A percentile compares a stretch with the other conserved stretches of the same genome.
Evolutionary conservation across 1,139 yeast species (phyloP).

Genomic region (Yamadazyma membranifaciens): DNA sequence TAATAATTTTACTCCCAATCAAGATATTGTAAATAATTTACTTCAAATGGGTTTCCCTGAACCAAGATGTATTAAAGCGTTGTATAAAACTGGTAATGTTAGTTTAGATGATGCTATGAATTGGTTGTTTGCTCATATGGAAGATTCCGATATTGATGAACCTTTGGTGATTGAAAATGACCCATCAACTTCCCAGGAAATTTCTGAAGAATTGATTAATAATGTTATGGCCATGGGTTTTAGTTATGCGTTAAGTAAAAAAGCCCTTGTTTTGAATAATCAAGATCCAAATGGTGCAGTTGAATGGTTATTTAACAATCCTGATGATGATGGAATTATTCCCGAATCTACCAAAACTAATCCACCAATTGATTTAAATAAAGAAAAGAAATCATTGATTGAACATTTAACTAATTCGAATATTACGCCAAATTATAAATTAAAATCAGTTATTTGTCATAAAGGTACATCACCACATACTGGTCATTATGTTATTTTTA

Average conservation of each 20-base stretch:
- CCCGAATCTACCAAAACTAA: constrained; percentile 12
- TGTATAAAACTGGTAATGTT: constrained; percentile 67
- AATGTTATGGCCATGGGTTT: constrained; percentile 80
- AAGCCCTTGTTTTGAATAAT: constrained; percentile 61
- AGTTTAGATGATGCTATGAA: constrained; percentile 80
- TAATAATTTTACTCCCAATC: constrained; percentile 53
- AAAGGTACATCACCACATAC: constrained; percentile 94
- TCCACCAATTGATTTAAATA: constrained; percentile 20
- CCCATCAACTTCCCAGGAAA: constrained; percentile 2
- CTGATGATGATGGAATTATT: constrained; percentile 54
- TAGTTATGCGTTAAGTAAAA: constrained; percentile 54
- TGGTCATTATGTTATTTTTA: constrained; percentile 91
- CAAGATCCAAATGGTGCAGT: constrained; percentile 74
- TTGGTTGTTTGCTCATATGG: constrained; percentile 89
- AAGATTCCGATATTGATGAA: constrained; percentile 73
- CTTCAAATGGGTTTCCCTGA: constrained; percentile 86
- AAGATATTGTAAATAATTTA: constrained; percentile 52
- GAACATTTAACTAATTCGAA: constrained; percentile 7
- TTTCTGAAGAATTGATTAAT: constrained; percentile 42
- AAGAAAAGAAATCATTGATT: constrained; percentile 19
- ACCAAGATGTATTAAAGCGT: constrained; percentile 62
- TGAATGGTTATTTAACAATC: constrained; percentile 84
- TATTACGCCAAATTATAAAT: constrained; percentile 35
- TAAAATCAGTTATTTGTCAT: constrained; percentile 83
- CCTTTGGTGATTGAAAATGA: constrained; percentile 29